Evolutionary conservation across 129 eudicot genomes (phyloP), one percentile per base, ranked within the genome.

Genomic region (Erigeron canadensis): DNA sequence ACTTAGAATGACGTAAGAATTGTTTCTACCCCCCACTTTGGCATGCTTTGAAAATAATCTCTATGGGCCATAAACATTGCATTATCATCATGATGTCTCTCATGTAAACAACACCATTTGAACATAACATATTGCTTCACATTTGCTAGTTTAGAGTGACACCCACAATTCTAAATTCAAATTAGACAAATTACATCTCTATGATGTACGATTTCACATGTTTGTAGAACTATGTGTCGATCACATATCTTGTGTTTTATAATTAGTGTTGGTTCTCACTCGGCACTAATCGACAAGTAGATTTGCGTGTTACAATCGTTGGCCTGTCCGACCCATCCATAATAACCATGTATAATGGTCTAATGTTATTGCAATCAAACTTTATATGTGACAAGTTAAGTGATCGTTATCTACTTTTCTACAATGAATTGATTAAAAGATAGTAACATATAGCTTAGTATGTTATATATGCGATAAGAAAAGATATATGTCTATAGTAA

Each of bases 11-110:
- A 13, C 42, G 19, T n/a, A 71, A 78, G 55, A 63, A 78, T 71
- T 46, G 21, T 72, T 37, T 78, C 72, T 63, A 72, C 48, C 41
- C 73, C 67, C 72, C 66, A 71, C 77, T 71, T 78, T 63, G 75
- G 82, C 82, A 78, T 78, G 82, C 82, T 78, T 71, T 40, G 67
- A 34, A 77, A 78, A 78, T 64, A 78, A 71, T 78, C 82, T 64
- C 65, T 15, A 78, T 71, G 82, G 77, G 77, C 82, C 82, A 71
- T 78, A 62, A 48, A 55, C 77, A 71, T 71, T 78, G 77, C 47
- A 71, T 78, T 66, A 65, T 56, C 77, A 78, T 78, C 77, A 78
- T 78, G 77, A 78, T 78, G 82, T 78, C 62, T 21, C 82, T 78
- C 82, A 64, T 78, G 62, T 71, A 62, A 64, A 55, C 63, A 54